Conservation (phyloP, 148 eudicot genomes). For the Chenopodium formosanum region DNA sequence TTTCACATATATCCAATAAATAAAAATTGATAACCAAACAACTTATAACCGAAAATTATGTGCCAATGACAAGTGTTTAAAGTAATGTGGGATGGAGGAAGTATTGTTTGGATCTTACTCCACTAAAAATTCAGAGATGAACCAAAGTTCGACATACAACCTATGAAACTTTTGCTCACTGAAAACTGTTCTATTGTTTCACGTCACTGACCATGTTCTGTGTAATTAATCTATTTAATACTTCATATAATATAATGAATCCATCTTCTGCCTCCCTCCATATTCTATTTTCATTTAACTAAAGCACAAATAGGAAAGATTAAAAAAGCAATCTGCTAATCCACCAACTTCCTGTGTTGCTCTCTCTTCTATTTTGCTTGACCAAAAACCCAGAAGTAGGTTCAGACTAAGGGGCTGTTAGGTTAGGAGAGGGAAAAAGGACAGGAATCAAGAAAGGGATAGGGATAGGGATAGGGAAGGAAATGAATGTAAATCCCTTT, state of each 20-base stretch:
- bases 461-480: no score
- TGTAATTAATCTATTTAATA: not conserved
- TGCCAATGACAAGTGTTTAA: no score
- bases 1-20: no score
- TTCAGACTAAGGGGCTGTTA: not conserved
- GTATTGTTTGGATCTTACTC: not conserved
- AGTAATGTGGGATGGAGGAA: no score
- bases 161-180: not conserved
- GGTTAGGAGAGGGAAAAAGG: no score
- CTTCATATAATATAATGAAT: not conserved
- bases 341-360: not conserved
- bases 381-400: not conserved
- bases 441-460: no score
- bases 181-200: not conserved
- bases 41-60: no score
- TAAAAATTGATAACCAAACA: no score
- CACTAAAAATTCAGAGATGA: not conserved
- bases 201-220: not conserved
- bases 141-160: not conserved
- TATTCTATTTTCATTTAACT: not conserved
- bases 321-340: not conserved
- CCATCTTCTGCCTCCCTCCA: not conserved
- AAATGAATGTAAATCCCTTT: no score
- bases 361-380: not conserved
- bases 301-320: not conserved